These are phyloP conservation scores for Nakaseomyces glabratus DNA, from an alignment of 1,139 yeast genomes.

Conservation along the genomic window DNA sequence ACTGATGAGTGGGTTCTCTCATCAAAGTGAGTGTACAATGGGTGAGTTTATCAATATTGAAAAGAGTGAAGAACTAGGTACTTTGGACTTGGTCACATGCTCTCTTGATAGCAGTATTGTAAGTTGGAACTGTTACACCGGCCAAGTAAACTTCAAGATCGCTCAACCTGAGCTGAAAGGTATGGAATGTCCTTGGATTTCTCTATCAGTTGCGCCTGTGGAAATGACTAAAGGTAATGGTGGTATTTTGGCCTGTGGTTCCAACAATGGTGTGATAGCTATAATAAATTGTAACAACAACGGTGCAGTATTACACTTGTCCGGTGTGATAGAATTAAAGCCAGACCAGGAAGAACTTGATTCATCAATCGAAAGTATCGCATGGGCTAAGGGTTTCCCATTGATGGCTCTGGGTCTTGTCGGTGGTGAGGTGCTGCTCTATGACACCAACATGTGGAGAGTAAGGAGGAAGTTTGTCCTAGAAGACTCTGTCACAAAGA, in stretches of 20 bases:
- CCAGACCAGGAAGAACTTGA: constrained; percentile 62
- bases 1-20: constrained; percentile 73
- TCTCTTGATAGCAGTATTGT: constrained; percentile 86
- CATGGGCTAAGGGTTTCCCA: constrained; percentile 64
- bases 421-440: constrained; percentile 72
- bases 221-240: constrained; percentile 37
- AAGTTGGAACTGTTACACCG: constrained; percentile 84
- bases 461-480: constrained; percentile 61
- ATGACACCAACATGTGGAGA: constrained; percentile 82
- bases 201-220: constrained; percentile 44
- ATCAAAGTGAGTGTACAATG: constrained; percentile 66
- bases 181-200: constrained; percentile 80
- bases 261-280: constrained; percentile 76
- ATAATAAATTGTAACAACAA: constrained; percentile 56
- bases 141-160: constrained; percentile 54
- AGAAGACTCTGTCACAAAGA: constrained; percentile 76
- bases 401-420: constrained; percentile 83
- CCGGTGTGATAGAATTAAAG: constrained; percentile 50
- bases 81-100: constrained; percentile 58
- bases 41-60: constrained; percentile 65
- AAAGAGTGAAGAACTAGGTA: constrained; percentile 43
- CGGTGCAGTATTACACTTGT: constrained; percentile 60
- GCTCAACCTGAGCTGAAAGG: constrained; percentile 60
- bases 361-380: constrained; percentile 74
- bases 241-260: constrained; percentile 50